Conservation (phyloP, 192 early-diverging fungal genomes). For the Haplosporangium gracile region DNA sequence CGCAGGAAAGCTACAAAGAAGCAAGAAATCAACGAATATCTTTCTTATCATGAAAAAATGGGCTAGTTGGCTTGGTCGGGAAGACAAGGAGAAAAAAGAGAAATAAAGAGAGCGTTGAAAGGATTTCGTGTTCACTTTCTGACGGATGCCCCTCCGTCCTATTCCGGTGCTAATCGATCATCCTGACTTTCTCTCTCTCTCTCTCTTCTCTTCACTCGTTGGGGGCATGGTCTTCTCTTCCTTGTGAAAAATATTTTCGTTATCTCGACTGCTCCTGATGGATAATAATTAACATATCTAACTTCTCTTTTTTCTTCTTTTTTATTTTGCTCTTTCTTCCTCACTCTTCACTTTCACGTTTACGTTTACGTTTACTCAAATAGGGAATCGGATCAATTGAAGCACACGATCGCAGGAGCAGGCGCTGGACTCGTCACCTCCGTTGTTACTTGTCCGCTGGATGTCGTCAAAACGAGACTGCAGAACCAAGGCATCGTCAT, state of each 20-base stretch:
- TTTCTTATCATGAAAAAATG: not conserved
- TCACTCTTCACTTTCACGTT: not conserved
- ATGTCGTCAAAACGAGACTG: slow-evolving; percentile 94
- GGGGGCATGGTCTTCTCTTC: not conserved
- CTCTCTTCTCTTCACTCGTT: not conserved
- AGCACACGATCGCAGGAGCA: slow-evolving; percentile 86
- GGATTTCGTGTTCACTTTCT: slow-evolving; percentile 1
- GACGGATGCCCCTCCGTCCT: not conserved
- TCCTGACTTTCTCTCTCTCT: not conserved
- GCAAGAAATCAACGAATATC: not conserved
- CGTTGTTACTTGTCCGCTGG: slow-evolving; percentile 89
- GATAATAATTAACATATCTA: not conserved
- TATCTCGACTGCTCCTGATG: slow-evolving; percentile 1
- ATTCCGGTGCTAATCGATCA: not conserved
- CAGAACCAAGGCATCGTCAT: slow-evolving; percentile 81
- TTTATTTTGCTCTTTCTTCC: not conserved
- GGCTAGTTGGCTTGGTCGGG: not conserved
- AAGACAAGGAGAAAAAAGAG: not conserved
- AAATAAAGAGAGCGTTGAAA: not conserved
- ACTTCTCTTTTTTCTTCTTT: not conserved
- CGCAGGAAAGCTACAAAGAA: not conserved
- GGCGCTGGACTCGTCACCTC: slow-evolving; percentile 86
- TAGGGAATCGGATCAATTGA: slow-evolving; percentile 68
- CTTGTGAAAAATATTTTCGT: not conserved
- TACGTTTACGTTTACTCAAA: not conserved